Base-by-base conservation (phyloP, 768 basidiomycete species). In the Russula sp. region DNA sequence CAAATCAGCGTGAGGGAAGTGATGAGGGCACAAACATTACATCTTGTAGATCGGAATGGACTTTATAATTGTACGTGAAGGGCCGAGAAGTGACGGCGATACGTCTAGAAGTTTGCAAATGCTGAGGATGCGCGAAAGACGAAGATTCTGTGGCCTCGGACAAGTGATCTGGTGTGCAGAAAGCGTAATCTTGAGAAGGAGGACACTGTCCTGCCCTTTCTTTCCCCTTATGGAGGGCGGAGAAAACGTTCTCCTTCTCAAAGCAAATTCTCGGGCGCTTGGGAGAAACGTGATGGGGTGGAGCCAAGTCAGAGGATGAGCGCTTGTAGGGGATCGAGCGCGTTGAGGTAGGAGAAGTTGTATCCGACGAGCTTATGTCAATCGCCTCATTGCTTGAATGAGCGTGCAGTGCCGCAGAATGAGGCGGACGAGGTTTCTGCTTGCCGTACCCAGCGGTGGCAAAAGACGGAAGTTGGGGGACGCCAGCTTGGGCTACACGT, bases 281-380 rank as follows among this genome's bases (percentile, higher is more conserved):
- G 16, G 61, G 50, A 2, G 55, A 51, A 40, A 22, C 35, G n/a
- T 42, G 60, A 39, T 10, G 60, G 37, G 55, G 34, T 2, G 42
- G 42, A 31, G 42, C 54, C 13, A 50, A 55, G 32, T 64, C 58
- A 22, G 48, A 60, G 20, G 55, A 53, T 20, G 31, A 32, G 18
- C 64, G 64, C 50, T 65, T 65, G 61, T 47, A 14, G 27, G 59
- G 60, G 27, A 62, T 35, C 16, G 61, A 62, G 31, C 22, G 16
- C 18, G 44, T 45, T 10, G 49, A 65, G 31, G 18, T 22, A 1
- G 64, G 31, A 45, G 61, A 63, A 11, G 54, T 57, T 22, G 65
- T 48, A 37, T 54, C 61, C 11, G 67, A 42, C 0, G 65, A 52
- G 18, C 62, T 39, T 42, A 63, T 55, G 58, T 68, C 67, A 57